These are phyloP conservation scores for Silene conica DNA, from an alignment of 148 eudicot species.

Conservation along the genomic window DNA sequence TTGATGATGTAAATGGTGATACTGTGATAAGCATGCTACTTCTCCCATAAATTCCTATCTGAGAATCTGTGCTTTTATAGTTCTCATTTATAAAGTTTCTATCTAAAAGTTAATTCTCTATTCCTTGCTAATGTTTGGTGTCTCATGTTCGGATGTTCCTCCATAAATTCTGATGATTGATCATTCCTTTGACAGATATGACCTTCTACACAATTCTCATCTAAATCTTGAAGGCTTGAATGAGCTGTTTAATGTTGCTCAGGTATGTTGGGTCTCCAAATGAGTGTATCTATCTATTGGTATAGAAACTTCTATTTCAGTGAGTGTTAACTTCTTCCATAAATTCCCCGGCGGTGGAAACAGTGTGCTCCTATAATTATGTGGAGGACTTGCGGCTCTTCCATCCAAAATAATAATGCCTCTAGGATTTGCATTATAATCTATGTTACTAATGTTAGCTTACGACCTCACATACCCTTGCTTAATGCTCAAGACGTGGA, in stretches of 20 bases:
- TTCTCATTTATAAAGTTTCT: not conserved
- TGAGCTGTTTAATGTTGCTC: slow-evolving; percentile 92
- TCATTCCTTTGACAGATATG: slow-evolving; percentile 58
- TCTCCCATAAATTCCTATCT: not conserved
- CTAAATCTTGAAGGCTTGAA: slow-evolving; percentile 78
- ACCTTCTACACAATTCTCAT: slow-evolving; percentile 92
- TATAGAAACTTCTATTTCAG: not conserved
- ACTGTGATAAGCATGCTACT: not conserved
- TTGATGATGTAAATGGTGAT: not conserved
- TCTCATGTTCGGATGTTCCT: not conserved
- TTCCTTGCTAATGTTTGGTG: not conserved
- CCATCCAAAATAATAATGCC: not conserved
- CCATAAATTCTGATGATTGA: slow-evolving; percentile 10
- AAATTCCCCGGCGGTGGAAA: not conserved
- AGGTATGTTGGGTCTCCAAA: slow-evolving; percentile 40
- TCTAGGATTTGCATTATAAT: not conserved
- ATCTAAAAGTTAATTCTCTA: not conserved
- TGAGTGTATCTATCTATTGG: not conserved
- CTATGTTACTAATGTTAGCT: too few species aligned
- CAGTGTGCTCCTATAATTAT: not conserved
- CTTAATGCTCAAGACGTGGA: too few species aligned
- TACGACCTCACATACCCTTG: not conserved
- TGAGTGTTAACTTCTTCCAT: not conserved
- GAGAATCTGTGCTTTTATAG: not conserved
- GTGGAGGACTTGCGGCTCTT: not conserved